These are phyloP conservation scores for Casuarina cunninghamiana DNA, from an alignment of 306 rosid species.

Conservation along the genomic window DNA sequence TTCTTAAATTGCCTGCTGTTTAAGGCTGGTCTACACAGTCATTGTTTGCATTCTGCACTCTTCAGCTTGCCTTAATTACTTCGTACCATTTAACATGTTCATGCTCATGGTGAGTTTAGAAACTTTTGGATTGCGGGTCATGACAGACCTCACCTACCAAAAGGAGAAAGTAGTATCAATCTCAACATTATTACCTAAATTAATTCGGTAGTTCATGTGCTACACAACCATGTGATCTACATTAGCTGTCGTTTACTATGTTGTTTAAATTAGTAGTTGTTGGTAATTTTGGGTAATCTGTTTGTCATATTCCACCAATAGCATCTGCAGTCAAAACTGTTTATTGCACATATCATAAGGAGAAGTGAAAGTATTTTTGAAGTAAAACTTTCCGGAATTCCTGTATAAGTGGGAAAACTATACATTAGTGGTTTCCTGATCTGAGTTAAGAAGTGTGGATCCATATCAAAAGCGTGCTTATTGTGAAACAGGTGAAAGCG, in stretches of 20 bases:
- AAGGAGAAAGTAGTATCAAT: not conserved
- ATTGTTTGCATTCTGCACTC: not conserved
- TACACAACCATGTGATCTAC: not conserved
- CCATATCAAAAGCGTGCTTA: conserved; percentile 3
- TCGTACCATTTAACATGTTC: not conserved
- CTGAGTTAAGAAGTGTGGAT: not conserved
- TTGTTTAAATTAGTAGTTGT: not conserved
- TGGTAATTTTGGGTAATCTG: not conserved
- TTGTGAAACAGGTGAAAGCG: conserved; percentile 71
- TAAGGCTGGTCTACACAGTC: not conserved
- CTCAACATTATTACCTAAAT: not conserved
- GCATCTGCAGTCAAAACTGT: not conserved
- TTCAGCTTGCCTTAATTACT: not conserved
- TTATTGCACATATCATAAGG: not conserved
- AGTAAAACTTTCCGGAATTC: not conserved
- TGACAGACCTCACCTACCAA: not conserved
- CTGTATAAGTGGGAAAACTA: not conserved
- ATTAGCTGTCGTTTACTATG: not conserved
- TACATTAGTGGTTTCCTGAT: not conserved
- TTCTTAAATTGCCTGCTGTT: not conserved
- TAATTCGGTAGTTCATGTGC: not conserved
- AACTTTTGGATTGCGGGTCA: not conserved
- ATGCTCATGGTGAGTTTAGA: not conserved
- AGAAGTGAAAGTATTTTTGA: conserved; percentile 9
- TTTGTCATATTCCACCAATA: conserved; percentile 3